Evolutionary conservation across 2,329 filamentous ascomycete genomes (phyloP).

Genomic region (Pezicula rhizophila): DNA sequence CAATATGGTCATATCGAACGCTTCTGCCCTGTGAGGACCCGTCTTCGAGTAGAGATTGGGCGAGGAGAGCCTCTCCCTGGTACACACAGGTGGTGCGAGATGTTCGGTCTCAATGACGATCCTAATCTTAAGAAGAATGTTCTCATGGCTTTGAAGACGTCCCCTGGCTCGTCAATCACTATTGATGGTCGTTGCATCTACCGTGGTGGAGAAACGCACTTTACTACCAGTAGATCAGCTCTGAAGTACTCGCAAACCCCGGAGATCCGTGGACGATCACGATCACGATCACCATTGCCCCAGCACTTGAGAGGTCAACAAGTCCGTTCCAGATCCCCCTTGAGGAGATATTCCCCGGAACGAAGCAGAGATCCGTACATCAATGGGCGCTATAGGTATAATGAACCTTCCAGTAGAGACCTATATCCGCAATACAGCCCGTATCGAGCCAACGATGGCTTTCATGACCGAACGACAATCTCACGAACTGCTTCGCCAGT

Average conservation of each 20-base stretch:
- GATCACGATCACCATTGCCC: slow-evolving; percentile 1
- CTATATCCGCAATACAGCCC: too few relatives aligned
- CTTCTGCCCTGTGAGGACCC: slow-evolving; percentile 13
- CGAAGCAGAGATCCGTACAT: neutral
- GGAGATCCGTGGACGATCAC: slow-evolving; percentile 6
- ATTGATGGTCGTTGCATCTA: slow-evolving; percentile 18
- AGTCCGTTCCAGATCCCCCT: neutral
- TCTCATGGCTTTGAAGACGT: slow-evolving; percentile 15
- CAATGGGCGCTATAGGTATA: too few relatives aligned
- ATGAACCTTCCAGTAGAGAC: too few relatives aligned
- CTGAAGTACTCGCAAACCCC: slow-evolving; percentile 8
- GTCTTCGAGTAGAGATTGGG: slow-evolving; percentile 3
- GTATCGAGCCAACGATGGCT: too few relatives aligned
- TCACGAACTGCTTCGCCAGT: slow-evolving; percentile 6
- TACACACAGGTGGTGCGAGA: slow-evolving; percentile 15
- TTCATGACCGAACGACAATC: neutral
- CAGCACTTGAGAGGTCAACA: neutral
- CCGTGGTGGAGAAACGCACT: slow-evolving; percentile 13
- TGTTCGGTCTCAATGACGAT: slow-evolving; percentile 13
- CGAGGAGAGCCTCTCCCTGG: slow-evolving; percentile 13
- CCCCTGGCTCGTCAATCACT: slow-evolving; percentile 16
- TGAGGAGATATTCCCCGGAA: slow-evolving; percentile 5
- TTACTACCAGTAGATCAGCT: slow-evolving; percentile 1
- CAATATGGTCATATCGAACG: slow-evolving; percentile 16
- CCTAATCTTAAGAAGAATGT: slow-evolving; percentile 10